Conservation (phyloP, 352 stramenopile genomes). For the Thraustotheca clavata region DNA sequence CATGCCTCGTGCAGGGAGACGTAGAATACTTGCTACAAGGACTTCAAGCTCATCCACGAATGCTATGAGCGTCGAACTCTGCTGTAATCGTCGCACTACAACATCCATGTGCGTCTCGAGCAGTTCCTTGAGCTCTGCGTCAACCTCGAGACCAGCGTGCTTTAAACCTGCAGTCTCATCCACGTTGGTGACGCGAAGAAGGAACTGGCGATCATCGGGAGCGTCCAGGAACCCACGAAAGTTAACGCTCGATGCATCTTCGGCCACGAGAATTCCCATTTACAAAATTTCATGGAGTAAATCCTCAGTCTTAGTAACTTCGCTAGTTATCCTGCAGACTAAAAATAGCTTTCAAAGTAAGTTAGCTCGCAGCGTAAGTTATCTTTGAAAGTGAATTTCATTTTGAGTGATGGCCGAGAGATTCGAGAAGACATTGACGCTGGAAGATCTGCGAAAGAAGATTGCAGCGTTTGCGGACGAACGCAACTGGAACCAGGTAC, state of each 20-base stretch:
- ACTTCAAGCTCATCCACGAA: conserved; percentile 11
- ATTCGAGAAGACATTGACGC: conserved; percentile 27
- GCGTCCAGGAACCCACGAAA: conserved; percentile 1
- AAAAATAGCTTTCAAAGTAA: neutral
- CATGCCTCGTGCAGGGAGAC: neutral
- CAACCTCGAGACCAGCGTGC: neutral
- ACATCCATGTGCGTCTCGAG: conserved; percentile 1
- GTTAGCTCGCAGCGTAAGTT: neutral
- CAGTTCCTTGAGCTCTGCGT: neutral
- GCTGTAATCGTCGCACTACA: neutral
- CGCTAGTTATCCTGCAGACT: neutral
- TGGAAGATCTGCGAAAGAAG: conserved; percentile 45
- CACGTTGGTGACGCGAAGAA: neutral
- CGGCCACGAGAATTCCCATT: neutral
- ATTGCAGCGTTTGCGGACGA: conserved; percentile 49
- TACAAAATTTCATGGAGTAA: too few species aligned
- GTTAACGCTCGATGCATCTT: neutral
- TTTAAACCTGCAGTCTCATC: neutral
- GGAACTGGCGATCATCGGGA: neutral
- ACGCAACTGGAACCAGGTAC: conserved; percentile 53
- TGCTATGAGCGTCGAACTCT: conserved; percentile 3
- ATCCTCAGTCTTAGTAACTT: too few species aligned
- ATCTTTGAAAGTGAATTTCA: neutral
- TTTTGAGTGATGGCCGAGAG: neutral
- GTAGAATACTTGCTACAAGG: neutral